phyloP scores from a whole-genome alignment of 2,329 filamentous ascomycete genomes.

The Hansfordia pulvinata region DNA sequence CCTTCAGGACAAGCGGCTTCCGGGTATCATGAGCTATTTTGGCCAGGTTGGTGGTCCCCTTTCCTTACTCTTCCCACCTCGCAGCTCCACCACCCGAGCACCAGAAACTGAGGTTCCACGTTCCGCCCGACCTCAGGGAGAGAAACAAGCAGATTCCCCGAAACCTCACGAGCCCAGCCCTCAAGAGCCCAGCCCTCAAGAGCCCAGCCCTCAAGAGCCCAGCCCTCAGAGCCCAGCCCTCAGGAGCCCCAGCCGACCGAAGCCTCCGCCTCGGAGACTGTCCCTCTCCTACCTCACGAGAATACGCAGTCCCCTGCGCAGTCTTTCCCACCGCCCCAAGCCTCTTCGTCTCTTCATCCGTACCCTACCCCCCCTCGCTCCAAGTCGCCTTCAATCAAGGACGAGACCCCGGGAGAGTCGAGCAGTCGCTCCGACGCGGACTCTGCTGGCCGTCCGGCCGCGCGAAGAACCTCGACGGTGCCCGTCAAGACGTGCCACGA shows the following conservation, averaged over 20 bases:
- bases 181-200: too few relatives aligned
- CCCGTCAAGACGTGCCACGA: conserved; percentile 30
- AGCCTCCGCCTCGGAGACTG: too few relatives aligned
- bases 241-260: too few relatives aligned
- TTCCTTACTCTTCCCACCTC: conserved; percentile 36
- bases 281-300: conserved; percentile 24
- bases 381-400: conserved; percentile 27
- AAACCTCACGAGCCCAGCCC: conserved; percentile 10
- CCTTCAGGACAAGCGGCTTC: conserved; percentile 84
- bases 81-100: conserved; percentile 24
- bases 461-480: conserved; percentile 20
- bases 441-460: conserved; percentile 17
- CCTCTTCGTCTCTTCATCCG: conserved; percentile 20
- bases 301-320: conserved; percentile 18
- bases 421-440: conserved; percentile 22
- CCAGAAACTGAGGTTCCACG: conserved; percentile 19
- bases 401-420: conserved; percentile 25
- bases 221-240: too few relatives aligned
- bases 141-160: conserved; percentile 12
- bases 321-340: conserved; percentile 14
- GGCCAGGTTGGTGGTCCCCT: conserved; percentile 94
- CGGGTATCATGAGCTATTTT: conserved; percentile 95
- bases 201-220: too few relatives aligned
- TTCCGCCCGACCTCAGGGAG: conserved; percentile 20
- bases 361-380: conserved; percentile 48